A percentile compares a stretch with the other conserved stretches of the same genome.
phyloP scores from a whole-genome alignment of 2,329 filamentous ascomycete genomes.

The Sporothrix globosa region DNA sequence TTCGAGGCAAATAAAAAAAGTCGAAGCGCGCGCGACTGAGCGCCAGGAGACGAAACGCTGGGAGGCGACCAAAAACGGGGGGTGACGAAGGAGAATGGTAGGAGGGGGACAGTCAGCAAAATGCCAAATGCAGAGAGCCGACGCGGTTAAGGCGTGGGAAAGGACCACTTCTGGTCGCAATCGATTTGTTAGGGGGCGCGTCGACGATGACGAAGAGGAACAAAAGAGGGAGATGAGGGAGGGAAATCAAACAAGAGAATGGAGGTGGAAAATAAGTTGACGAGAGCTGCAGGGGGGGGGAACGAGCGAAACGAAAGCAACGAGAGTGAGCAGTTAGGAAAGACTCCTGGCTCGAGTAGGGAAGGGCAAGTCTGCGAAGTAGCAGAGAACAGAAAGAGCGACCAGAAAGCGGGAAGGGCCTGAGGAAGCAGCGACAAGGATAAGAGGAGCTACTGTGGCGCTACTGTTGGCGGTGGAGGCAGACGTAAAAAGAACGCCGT shows the following conservation, averaged over 20 bases:
- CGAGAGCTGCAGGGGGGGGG: background rate
- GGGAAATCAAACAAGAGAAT: background rate
- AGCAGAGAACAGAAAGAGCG: background rate
- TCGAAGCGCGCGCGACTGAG: constrained; percentile 31
- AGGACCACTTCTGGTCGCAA: constrained; percentile 7
- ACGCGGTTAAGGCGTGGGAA: background rate
- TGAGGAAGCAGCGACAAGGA: background rate
- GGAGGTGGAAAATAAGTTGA: background rate
- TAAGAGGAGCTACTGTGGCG: constrained; percentile 26
- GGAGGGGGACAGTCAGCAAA: constrained; percentile 23
- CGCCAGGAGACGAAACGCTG: constrained; percentile 23
- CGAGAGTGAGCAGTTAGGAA: background rate
- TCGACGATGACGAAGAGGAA: background rate
- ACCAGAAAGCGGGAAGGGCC: constrained; percentile 10
- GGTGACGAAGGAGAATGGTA: background rate
- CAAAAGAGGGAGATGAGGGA: background rate
- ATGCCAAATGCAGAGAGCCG: background rate
- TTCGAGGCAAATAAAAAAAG: background rate
- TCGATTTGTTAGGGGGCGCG: background rate
- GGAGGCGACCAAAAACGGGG: constrained; percentile 14
- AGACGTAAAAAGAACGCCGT: constrained; percentile 4
- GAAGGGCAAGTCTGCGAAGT: constrained; percentile 15
- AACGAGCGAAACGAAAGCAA: background rate
- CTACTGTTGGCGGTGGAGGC: constrained; percentile 19
- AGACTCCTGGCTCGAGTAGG: background rate